Base-by-base conservation (phyloP, 2,329 filamentous ascomycete genomes). In the Colletotrichum sp. region DNA sequence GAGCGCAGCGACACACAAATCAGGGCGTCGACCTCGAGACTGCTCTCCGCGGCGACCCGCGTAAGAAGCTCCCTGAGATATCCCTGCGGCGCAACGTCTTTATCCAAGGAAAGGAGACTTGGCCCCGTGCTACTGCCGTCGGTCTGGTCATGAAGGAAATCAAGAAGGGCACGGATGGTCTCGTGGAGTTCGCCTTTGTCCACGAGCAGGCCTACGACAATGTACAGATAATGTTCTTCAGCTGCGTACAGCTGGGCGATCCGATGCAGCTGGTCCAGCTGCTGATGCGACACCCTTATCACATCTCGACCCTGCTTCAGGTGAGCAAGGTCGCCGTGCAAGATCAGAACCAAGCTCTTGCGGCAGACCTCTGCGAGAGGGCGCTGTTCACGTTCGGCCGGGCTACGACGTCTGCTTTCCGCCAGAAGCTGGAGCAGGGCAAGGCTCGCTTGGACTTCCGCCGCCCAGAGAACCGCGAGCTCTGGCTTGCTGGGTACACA, bases 361-460 rank as follows among this genome's bases (percentile, higher is more conserved):
- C 96, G 0, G 94, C 95, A 5, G 96, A 98, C 80, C 90, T 98
- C 3, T 92, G 97, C 69, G 96, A 98, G 85, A 91, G 97, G 61
- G 96, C 96, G 0, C 89, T 99, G 7, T 98, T 98, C 85, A 94
- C 95, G 0, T 96, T 98, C 82, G 97, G 96, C n/a, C 92, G 96
- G 48, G 94, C 96, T 5, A 92, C 95, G 1, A 93, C 97, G 75
- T 96, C 95, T 10, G 92, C 94, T 0, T 99, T 98, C 82, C 89
- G 93, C 9, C 91, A 91, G 71, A 93, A 93, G 77, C 85, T 99
- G 7, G 90, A 94, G 70, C 90, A 93, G 81, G 97, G 97, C 38
- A 92, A 92, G 78, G 96, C 95, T 7, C 90, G 95, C 18, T 86
- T 99, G 12, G 92, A 96, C 81, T 98, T 98, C 81, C 85, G 89